Percentiles rank a stretch among this genome's conserved stretches.
Conservation (phyloP, 2,329 filamentous ascomycete genomes). For the Xylariaceae sp. region DNA sequence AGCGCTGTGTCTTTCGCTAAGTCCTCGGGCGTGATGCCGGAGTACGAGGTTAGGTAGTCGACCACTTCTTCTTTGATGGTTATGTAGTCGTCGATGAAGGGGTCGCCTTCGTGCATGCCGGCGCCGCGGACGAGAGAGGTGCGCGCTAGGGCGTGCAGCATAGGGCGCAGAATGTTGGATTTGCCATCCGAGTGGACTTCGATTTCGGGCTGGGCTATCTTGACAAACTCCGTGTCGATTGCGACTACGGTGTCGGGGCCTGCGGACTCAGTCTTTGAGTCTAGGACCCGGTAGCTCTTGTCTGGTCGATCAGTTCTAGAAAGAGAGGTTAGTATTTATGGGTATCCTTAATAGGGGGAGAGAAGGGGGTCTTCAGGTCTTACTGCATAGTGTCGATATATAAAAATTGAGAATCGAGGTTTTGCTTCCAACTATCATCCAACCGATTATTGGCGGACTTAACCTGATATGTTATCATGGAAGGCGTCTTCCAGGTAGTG, state of each 20-base stretch:
- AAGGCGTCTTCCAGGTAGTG: conserved; percentile 86
- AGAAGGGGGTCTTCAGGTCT: conserved; percentile 17
- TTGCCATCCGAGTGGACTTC: conserved; percentile 94
- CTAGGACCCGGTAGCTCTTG: conserved; percentile 58
- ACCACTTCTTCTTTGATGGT: conserved; percentile 85
- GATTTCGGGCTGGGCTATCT: conserved; percentile 87
- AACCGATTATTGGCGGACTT: conserved; percentile 77
- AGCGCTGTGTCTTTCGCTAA: conserved; percentile 64
- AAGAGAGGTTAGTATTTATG: conserved; percentile 23
- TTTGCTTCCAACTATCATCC: conserved; percentile 80
- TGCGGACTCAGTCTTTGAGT: conserved; percentile 59
- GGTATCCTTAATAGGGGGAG: too few relatives aligned
- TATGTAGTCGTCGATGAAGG: conserved; percentile 98
- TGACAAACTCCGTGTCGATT: conserved; percentile 94
- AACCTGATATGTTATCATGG: conserved; percentile 80
- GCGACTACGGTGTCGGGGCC: conserved; percentile 73
- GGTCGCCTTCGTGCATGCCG: conserved; percentile 72
- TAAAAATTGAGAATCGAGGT: conserved; percentile 77
- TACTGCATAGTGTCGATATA: conserved; percentile 67
- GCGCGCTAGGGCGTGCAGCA: conserved; percentile 85
- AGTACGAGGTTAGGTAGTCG: conserved; percentile 92
- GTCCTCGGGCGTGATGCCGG: conserved; percentile 82
- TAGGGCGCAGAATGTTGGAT: conserved; percentile 85
- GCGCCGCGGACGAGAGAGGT: conserved; percentile 83
- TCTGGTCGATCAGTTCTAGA: conserved; percentile 40